Conservation (phyloP, 345 rosid species). For the Salix arbutifolia region DNA sequence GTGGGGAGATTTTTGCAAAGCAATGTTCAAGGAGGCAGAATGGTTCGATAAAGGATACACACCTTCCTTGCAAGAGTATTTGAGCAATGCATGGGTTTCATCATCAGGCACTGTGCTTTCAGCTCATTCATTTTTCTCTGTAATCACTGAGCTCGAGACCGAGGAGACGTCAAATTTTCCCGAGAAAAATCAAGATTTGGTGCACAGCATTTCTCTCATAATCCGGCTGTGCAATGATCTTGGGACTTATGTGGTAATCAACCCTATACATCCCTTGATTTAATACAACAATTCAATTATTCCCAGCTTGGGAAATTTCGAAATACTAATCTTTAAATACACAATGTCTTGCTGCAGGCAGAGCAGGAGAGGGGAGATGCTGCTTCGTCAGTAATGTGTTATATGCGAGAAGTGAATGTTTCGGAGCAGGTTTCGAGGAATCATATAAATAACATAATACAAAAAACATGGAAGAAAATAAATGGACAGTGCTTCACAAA, state of each 20-base stretch:
- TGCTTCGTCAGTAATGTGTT: conserved; percentile 41
- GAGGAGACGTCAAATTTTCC: conserved; percentile 3
- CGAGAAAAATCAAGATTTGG: conserved; percentile 21
- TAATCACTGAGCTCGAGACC: conserved; percentile 7
- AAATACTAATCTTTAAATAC: no score
- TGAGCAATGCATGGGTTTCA: conserved; percentile 41
- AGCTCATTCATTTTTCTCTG: conserved; percentile 24
- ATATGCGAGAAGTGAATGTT: conserved; percentile 36
- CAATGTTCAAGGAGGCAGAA: conserved; percentile 46
- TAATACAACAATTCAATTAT: background rate
- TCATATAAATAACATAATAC: conserved; percentile 27
- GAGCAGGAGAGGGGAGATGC: conserved; percentile 56
- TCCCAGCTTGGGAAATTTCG: background rate
- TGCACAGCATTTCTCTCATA: conserved; percentile 31
- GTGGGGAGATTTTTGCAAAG: conserved; percentile 55
- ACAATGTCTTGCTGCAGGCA: conserved; percentile 24
- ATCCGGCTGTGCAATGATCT: conserved; percentile 51
- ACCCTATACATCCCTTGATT: background rate
- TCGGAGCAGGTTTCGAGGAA: conserved; percentile 35
- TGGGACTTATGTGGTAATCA: conserved; percentile 38
- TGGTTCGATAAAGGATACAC: conserved; percentile 34
- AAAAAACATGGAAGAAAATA: conserved; percentile 37
- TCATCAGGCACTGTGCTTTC: conserved; percentile 38
- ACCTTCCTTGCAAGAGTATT: conserved; percentile 41
- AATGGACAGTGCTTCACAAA: conserved; percentile 21